Evolutionary conservation across 2,329 filamentous ascomycete genomes (phyloP), one percentile per base, ranked within the genome.

Genomic region (Alternaria metachromatica): DNA sequence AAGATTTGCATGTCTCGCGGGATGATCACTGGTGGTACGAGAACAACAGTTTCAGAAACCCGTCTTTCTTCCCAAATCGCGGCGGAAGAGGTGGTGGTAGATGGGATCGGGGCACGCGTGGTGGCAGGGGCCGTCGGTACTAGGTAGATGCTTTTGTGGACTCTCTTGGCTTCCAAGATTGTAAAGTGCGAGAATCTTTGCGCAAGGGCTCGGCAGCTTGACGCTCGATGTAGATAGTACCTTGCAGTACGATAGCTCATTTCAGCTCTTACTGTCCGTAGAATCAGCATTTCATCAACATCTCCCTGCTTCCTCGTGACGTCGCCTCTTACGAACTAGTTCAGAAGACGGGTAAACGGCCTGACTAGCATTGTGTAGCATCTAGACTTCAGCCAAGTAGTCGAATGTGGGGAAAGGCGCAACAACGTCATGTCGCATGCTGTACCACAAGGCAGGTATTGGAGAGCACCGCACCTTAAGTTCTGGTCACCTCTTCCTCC

Each of bases 1-100:
- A 65, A 25, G 68, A 65, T 13, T 63, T 76, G 4, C 5, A 44
- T 6, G 11, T 71, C 15, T 67, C 62, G 8, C 33, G 56, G 1
- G 60, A 58, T 6, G 28, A 70, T 48, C 26, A 66, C 45, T 45
- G 45, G 3, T 72, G 70, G 71, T 72, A 65, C 28, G 55, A 66
- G 10, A 30, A 46, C 9, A 56, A 65, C 18, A 69, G 55, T 50
- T 18, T 61, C 66, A 28, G 13, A 10, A 58, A 62, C 28, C 65
- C 67, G 5, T 65, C 59, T 5, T 75, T 75, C 62, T 72, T 75
- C 15, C 72, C 69, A 8, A 20, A 51, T 18, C 7, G 6, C 11
- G 30, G 43, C 45, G 12, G 41, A 33, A 41, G n/a, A 48, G 41
- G 45, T 15, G 28, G 45, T 3, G 28, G 20, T 41, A 54, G 28